Conservation (phyloP, 768 basidiomycete species). For the Suillus subaureus region DNA sequence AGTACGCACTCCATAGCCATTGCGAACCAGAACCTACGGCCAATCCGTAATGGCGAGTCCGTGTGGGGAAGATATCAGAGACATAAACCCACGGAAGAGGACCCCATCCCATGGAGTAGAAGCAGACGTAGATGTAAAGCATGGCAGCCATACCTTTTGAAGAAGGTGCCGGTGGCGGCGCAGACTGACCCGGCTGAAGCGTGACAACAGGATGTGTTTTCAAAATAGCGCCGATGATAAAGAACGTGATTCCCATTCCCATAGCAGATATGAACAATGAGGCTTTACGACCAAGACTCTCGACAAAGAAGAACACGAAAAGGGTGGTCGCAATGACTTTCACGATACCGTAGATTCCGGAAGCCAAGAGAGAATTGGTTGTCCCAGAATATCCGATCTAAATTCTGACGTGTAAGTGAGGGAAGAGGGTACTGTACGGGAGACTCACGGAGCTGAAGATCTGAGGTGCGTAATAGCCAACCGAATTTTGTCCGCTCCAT, state of each 20-base stretch:
- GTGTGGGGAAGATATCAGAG: slow-evolving; percentile 85
- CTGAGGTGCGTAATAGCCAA: slow-evolving; percentile 76
- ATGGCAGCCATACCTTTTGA: slow-evolving; percentile 82
- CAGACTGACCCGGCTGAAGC: slow-evolving; percentile 41
- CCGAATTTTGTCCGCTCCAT: slow-evolving; percentile 84
- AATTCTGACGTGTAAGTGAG: background rate
- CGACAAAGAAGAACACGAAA: slow-evolving; percentile 70
- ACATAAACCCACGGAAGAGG: slow-evolving; percentile 70
- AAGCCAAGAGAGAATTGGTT: slow-evolving; percentile 66
- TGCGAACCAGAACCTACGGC: slow-evolving; percentile 76
- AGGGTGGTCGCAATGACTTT: slow-evolving; percentile 68
- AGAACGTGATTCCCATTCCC: slow-evolving; percentile 81
- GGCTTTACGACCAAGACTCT: slow-evolving; percentile 66
- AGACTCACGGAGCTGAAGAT: slow-evolving; percentile 63
- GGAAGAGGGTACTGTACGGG: background rate
- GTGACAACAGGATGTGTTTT: slow-evolving; percentile 67
- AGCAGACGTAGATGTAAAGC: slow-evolving; percentile 85
- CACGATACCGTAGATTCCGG: slow-evolving; percentile 69
- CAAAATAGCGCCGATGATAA: slow-evolving; percentile 82
- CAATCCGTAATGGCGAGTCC: slow-evolving; percentile 81
- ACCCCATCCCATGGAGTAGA: slow-evolving; percentile 89
- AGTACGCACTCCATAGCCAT: slow-evolving; percentile 74
- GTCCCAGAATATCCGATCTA: slow-evolving; percentile 68
- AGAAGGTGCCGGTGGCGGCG: slow-evolving; percentile 48
- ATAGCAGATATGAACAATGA: slow-evolving; percentile 74